Evolutionary conservation across 225 moss, liverwort and hornwort genomes (phyloP), one percentile per base, ranked within the genome.

Genomic region (Neckera pumila): DNA sequence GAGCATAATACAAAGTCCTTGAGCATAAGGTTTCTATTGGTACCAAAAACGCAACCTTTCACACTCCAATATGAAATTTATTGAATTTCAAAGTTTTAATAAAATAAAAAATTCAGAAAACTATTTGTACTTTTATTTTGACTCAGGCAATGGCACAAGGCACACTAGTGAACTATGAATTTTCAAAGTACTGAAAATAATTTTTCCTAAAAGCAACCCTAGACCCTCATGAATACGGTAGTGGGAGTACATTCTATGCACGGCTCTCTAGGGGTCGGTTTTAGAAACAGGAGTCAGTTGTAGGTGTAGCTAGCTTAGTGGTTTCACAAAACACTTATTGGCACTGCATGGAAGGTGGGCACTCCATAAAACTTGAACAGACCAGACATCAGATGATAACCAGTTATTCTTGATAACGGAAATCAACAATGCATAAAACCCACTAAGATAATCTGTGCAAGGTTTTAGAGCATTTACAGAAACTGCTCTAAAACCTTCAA

Each of bases 261-360:
- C 11, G 17, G 2, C 18, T 47, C 2, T 74, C 0, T 18, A 31
- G 3, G 38, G 74, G 5, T 14, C 1, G 0, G 2, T 25, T 40
- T 40, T 14, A 14, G 23, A 69, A 64, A 45, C 45, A 30, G 4
- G 40, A 49, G 3, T 70, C 4, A 0, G 7, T 70, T 40, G 7
- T 8, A 70, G 8, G 26, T 14, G 15, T 15, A 27, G n/a, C 22
- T 21, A 4, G 1, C 13, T 38, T 22, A 69, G 14, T 26, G 16
- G 71, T 40, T 71, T 42, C 42, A 22, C 49, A 22, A 14, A 22
- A 6, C 19, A 28, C 59, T 40, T 40, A 27, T 18, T 31, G 33
- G 33, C 76, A 21, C 12, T 13, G 49, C 12, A 30, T 30, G 60
- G 60, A 59, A 33, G 61, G 10, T 81, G 62, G 45, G 43, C 81